These are phyloP conservation scores for Auricularia cornea DNA, from an alignment of 768 basidiomycete genomes.

Conservation along the genomic window DNA sequence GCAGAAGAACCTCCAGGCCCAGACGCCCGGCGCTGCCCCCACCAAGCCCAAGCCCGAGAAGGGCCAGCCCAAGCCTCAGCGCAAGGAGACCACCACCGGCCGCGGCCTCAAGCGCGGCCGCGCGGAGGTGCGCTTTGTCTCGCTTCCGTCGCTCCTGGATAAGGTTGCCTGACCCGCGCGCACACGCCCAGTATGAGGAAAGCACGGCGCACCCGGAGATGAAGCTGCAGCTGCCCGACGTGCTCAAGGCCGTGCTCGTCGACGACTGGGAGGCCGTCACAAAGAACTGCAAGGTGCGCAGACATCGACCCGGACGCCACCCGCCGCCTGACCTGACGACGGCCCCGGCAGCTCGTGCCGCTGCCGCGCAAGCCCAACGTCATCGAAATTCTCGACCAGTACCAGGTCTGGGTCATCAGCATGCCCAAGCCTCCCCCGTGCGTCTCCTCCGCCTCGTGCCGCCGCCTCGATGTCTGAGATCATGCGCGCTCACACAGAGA, in stretches of 20 bases:
- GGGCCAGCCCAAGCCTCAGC: constrained; percentile 10
- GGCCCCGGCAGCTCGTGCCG: constrained; percentile 69
- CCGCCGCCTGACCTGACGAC: neutral
- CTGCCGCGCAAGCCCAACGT: constrained; percentile 79
- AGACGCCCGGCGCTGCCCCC: constrained; percentile 12
- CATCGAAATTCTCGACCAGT: constrained; percentile 65
- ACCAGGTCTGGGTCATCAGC: constrained; percentile 52
- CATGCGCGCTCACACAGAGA: constrained; percentile 36
- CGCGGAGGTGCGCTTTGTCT: constrained; percentile 50
- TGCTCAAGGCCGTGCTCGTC: constrained; percentile 81
- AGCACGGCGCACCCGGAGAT: constrained; percentile 75
- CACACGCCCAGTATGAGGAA: constrained; percentile 55
- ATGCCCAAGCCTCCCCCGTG: constrained; percentile 15
- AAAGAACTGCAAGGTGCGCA: constrained; percentile 77
- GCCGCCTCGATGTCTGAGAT: neutral
- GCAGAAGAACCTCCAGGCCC: constrained; percentile 58
- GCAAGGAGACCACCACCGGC: constrained; percentile 14
- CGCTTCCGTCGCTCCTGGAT: neutral
- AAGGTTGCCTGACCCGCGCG: constrained; percentile 1
- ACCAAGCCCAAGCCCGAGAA: constrained; percentile 28
- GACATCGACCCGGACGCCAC: neutral
- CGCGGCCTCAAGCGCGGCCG: constrained; percentile 59
- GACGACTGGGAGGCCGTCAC: constrained; percentile 98
- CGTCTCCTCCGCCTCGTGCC: neutral
- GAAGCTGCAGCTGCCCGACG: constrained; percentile 82